phyloP scores from a whole-genome alignment of 331 rosid genomes.

The Cydonia oblonga region DNA sequence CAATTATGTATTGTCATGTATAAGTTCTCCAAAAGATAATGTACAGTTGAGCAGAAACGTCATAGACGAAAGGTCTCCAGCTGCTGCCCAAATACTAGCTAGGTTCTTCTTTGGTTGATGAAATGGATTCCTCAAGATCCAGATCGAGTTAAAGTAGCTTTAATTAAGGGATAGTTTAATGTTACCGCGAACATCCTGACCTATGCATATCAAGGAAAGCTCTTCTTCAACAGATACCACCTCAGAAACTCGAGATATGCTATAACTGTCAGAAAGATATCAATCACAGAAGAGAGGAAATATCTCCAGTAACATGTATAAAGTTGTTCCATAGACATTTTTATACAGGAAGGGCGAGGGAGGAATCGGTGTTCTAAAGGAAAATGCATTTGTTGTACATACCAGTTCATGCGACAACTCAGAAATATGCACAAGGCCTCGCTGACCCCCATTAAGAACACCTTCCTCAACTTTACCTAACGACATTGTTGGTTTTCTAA shows the following conservation, averaged over 20 bases:
- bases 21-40: no score
- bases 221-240: constrained; percentile 69
- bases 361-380: not conserved
- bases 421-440: constrained; percentile 92
- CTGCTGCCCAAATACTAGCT: constrained; percentile 34
- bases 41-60: no score
- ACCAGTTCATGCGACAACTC: constrained; percentile 85
- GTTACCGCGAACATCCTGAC: constrained; percentile 92
- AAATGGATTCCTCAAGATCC: constrained; percentile 24
- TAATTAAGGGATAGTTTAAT: constrained; percentile 83
- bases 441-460: constrained; percentile 94
- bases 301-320: not conserved
- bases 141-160: constrained; percentile 41
- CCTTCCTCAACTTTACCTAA: no score
- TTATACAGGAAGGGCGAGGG: not conserved
- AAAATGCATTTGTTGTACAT: constrained; percentile 16
- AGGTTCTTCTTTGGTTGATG: constrained; percentile 33
- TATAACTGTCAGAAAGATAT: not conserved
- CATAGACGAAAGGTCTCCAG: constrained; percentile 16
- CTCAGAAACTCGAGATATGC: constrained; percentile 49
- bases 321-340: not conserved
- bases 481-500: no score
- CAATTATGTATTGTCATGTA: no score
- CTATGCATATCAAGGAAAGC: constrained; percentile 75
- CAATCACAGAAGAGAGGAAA: not conserved